phyloP scores from a whole-genome alignment of 306 rosid genomes.

The Dalbergia cochinchinensis region DNA sequence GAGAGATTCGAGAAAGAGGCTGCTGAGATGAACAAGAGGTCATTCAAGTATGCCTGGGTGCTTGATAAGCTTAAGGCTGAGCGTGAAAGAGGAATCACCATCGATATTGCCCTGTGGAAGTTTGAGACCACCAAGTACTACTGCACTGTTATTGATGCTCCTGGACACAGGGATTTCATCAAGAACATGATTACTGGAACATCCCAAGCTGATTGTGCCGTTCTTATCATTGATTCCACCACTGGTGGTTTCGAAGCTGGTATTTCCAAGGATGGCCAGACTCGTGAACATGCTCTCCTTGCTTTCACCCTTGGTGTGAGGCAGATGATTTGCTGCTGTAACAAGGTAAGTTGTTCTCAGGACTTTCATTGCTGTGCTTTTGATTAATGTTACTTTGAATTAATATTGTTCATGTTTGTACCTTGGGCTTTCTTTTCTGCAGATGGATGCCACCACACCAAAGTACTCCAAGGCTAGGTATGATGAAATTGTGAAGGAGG shows the following conservation, averaged over 20 bases:
- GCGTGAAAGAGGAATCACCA: conserved; percentile 95
- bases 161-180: conserved; percentile 92
- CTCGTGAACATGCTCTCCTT: conserved; percentile 94
- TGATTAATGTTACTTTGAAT: too few relatives aligned
- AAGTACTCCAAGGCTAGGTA: conserved; percentile 90
- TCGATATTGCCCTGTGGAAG: conserved; percentile 94
- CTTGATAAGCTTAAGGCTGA: conserved; percentile 97
- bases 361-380: neutral
- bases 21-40: conserved; percentile 95
- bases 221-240: conserved; percentile 89
- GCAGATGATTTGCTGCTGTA: conserved; percentile 96
- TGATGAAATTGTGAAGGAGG: conserved; percentile 94
- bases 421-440: neutral
- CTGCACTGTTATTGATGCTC: conserved; percentile 96
- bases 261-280: conserved; percentile 95
- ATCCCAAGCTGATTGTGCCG: conserved; percentile 93
- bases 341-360: conserved; percentile 59
- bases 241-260: conserved; percentile 98
- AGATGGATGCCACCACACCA: conserved; percentile 97
- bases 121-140: conserved; percentile 90
- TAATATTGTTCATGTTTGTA: neutral
- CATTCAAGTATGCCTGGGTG: conserved; percentile 98
- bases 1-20: conserved; percentile 96
- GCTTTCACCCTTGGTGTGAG: conserved; percentile 94
- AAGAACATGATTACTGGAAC: conserved; percentile 97